Conservation (phyloP, 495 filamentous ascomycete species). For the Daldinia concentrica region DNA sequence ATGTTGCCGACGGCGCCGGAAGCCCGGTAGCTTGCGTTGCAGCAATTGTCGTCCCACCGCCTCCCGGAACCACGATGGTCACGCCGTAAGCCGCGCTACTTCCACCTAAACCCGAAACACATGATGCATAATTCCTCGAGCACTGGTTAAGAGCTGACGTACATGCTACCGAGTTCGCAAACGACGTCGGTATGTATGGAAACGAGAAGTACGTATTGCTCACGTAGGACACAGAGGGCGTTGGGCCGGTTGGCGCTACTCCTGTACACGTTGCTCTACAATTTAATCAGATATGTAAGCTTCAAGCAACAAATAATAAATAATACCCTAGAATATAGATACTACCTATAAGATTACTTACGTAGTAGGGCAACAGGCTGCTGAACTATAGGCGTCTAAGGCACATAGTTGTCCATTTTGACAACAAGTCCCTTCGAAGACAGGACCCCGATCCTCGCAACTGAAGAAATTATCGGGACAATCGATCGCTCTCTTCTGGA, state of each 20-base stretch:
- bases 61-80: conserved; percentile 68
- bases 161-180: conserved; percentile 69
- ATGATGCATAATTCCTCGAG: conserved; percentile 69
- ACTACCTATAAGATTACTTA: conserved; percentile 39
- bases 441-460: conserved; percentile 51
- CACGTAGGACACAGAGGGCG: conserved; percentile 57
- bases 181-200: conserved; percentile 71
- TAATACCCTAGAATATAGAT: not conserved
- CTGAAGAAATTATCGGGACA: conserved; percentile 54
- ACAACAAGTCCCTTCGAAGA: conserved; percentile 56
- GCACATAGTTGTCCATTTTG: conserved; percentile 55
- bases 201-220: conserved; percentile 71
- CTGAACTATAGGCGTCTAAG: conserved; percentile 52
- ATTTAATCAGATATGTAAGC: conserved; percentile 14
- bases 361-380: conserved; percentile 59
- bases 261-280: conserved; percentile 58
- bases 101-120: conserved; percentile 66
- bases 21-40: conserved; percentile 47
- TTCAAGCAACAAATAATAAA: not conserved
- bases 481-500: conserved; percentile 32
- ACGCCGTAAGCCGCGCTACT: conserved; percentile 65
- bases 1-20: conserved; percentile 61
- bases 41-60: conserved; percentile 61
- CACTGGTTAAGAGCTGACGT: conserved; percentile 73
- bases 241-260: conserved; percentile 47